Conservation (phyloP, 2,329 filamentous ascomycete genomes). For the Fusarium dimerum region DNA sequence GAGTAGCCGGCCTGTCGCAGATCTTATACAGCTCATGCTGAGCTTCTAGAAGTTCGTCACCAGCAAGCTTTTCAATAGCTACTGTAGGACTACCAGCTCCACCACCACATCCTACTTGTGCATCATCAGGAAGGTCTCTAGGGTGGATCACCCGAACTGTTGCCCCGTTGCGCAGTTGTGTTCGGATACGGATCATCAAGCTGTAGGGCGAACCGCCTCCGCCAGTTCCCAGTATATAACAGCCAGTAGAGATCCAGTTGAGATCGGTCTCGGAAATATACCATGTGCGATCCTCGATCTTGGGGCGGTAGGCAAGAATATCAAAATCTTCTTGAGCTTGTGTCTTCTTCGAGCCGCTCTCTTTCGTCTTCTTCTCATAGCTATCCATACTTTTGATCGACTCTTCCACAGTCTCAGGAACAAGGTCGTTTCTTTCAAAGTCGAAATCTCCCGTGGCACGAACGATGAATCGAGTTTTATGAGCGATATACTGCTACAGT, state of each 20-base stretch:
- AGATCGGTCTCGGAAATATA: conserved; percentile 59
- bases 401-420: conserved; percentile 3
- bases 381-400: conserved; percentile 17
- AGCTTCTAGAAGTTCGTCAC: conserved; percentile 55
- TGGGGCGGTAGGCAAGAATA: conserved; percentile 48
- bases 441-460: conserved; percentile 61
- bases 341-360: background rate
- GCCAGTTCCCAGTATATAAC: conserved; percentile 62
- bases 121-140: conserved; percentile 50
- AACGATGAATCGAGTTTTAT: conserved; percentile 59
- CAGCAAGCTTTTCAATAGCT: conserved; percentile 59
- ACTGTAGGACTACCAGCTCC: conserved; percentile 62
- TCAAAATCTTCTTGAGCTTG: conserved; percentile 30
- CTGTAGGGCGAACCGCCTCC: conserved; percentile 59
- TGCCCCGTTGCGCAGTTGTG: conserved; percentile 52
- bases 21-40: conserved; percentile 56
- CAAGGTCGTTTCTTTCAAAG: conserved; percentile 27
- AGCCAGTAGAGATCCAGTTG: conserved; percentile 57
- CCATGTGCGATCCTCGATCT: conserved; percentile 54
- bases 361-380: conserved; percentile 19
- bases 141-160: conserved; percentile 54
- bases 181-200: conserved; percentile 50
- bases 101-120: conserved; percentile 56
- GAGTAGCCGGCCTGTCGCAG: conserved; percentile 48
- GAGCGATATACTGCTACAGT: conserved; percentile 45